Evolutionary conservation across 345 rosid genomes (phyloP).

Genomic region (Moringa oleifera): DNA sequence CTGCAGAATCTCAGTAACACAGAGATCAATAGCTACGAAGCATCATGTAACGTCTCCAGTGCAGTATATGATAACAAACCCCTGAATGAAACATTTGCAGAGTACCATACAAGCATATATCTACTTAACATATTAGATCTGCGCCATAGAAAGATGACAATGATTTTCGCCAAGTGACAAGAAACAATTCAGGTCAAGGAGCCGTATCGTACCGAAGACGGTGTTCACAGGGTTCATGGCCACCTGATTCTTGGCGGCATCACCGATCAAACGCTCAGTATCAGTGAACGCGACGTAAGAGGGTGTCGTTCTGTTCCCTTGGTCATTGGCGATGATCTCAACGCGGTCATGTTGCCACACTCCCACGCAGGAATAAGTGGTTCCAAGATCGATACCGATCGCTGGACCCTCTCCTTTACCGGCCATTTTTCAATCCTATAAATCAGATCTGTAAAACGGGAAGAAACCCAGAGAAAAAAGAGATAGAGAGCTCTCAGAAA

Average conservation of each 20-base stretch:
- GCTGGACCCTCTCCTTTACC: conserved; percentile 83
- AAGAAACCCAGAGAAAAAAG: conserved; percentile 1
- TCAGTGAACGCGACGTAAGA: conserved; percentile 65
- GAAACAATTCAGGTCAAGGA: background rate
- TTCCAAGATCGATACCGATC: conserved; percentile 70
- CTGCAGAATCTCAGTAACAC: no score
- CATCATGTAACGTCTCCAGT: no score
- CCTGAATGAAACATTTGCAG: no score
- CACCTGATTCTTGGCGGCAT: conserved; percentile 81
- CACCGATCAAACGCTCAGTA: conserved; percentile 67
- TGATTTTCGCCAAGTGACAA: background rate
- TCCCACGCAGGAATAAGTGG: conserved; percentile 71
- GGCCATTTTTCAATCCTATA: conserved; percentile 29
- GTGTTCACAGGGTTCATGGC: conserved; percentile 75
- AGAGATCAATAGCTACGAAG: no score
- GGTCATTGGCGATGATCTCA: conserved; percentile 74
- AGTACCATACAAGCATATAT: background rate
- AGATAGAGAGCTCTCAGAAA: background rate
- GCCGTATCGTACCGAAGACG: conserved; percentile 47
- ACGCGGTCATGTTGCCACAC: conserved; percentile 83
- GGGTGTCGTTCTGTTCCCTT: conserved; percentile 70
- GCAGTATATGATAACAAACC: no score
- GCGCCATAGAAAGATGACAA: no score
- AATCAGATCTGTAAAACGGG: conserved; percentile 6
- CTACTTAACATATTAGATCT: background rate